Base-by-base conservation (phyloP, 371 early-diverging fungal species). In the Mucor indicus region DNA sequence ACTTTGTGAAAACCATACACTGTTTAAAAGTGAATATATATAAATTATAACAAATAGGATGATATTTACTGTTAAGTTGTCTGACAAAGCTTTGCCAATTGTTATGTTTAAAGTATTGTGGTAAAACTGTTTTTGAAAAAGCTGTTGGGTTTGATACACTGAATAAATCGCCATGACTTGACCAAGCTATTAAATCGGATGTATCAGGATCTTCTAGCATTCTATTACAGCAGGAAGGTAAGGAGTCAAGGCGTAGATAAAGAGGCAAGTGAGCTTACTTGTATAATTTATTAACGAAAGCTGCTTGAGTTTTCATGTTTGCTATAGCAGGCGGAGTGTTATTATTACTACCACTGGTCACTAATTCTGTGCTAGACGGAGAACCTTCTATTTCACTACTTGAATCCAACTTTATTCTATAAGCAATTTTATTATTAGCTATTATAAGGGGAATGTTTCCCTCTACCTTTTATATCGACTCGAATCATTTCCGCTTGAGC, bases 81-180 rank as follows among this genome's bases (percentile, higher is more conserved):
- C 92, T 76, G 10, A 92, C 87, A 75, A 94, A 93, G 39, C 85
- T 86, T 45, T 85, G 83, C 74, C 88, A 84, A 58, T 94, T 92
- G 57, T 82, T 88, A 70, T 93, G 91, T 59, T 90, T 92, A 64
- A 91, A 93, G 62, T 88, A 84, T 42, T 79, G 83, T 9, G 90
- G 87, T 38, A 95, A 52, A 0, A 79, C 72, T 2, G 55, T 51
- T 40, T 74, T 79, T 24, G 76, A 73, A 30, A 79, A 79, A n/a
- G 62, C 48, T 0, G 83, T 82, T 4, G 81, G 79, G 46, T 82
- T 80, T 3, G 77, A 69, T 11, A 85, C 86, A 46, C 80, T 76
- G 42, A 85, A 85, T 13, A 78, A 54, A 44, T 82, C 80, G 27
- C 86, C 86, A 3, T 69, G 66, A 15, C 53, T 54, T 49, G 83